Conservation (phyloP, 305 asterid species). For the Withania somnifera region DNA sequence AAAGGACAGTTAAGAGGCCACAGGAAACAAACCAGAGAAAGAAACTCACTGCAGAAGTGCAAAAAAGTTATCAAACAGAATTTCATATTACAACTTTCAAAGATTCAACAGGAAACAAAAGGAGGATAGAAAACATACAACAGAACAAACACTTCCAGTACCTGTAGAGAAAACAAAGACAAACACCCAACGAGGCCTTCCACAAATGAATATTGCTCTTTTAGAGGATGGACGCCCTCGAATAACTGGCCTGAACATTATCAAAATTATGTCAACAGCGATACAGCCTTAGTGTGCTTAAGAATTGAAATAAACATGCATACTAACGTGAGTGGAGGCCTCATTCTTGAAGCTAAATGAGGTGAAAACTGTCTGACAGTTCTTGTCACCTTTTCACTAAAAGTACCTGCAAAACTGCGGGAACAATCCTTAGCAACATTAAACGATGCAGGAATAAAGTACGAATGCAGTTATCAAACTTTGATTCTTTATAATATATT, state of each 20-base stretch:
- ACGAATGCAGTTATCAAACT: not conserved
- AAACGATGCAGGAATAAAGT: not conserved
- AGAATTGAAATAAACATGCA: not conserved
- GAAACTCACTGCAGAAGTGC: slow-evolving; percentile 47
- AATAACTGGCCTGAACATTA: slow-evolving; percentile 61
- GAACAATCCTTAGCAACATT: slow-evolving; percentile 18
- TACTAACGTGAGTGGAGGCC: slow-evolving; percentile 79
- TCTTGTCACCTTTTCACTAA: slow-evolving; percentile 85
- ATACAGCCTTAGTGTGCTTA: not conserved
- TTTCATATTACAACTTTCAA: not conserved
- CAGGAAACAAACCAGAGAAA: slow-evolving; percentile 78
- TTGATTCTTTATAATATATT: not conserved
- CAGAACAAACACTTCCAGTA: slow-evolving; percentile 8
- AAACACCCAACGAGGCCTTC: slow-evolving; percentile 88
- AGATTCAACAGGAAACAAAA: not conserved
- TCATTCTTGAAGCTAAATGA: slow-evolving; percentile 93
- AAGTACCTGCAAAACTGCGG: slow-evolving; percentile 86
- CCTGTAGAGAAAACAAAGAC: slow-evolving; percentile 49
- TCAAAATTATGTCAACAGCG: slow-evolving; percentile 10
- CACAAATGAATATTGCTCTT: slow-evolving; percentile 77
- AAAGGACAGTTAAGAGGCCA: slow-evolving; percentile 51
- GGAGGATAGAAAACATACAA: not conserved
- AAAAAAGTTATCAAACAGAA: not conserved
- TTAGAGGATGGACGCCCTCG: slow-evolving; percentile 90
- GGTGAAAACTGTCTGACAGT: slow-evolving; percentile 86